Base-by-base conservation (phyloP, 345 rosid genomes). In the Kernera saxatilis region DNA sequence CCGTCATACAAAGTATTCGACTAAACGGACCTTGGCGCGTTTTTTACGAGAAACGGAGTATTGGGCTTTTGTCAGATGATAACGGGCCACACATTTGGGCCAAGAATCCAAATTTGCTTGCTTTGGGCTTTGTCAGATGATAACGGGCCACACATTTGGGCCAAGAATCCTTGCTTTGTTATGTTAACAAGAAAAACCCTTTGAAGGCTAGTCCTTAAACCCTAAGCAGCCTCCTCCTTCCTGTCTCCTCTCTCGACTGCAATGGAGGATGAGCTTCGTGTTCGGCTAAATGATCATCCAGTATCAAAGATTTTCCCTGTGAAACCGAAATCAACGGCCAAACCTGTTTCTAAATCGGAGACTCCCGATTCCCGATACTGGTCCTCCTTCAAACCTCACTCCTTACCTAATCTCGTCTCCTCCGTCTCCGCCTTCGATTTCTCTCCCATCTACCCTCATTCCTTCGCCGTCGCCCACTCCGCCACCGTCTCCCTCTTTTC, bases 311-410 rank as follows among this genome's bases (percentile, higher is more conserved):
- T 79, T 61, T 88, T 86, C 78, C 84, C 84, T 0, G 75, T 86
- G 9, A 93, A 85, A 53, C 89, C 98, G 0, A 93, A 93, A 78
- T 80, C 85, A 12, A 84, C 86, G 69, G 74, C 97, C 3, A 84
- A 76, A 74, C 15, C 91, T 6, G 82, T 83, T 68, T 75, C 83
- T 8, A 74, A 81, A 7, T 79, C 90, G 0, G 88, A 85, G 69
- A 81, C 92, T 37, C 84, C 90, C 4, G 97, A 94, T 52, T 91
- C 96, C 3, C 84, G 88, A 64, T 88, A 87, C 77, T 88, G 96
- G 96, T 81, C 96, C 48, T 91, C 99, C 63, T 91, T 89, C 88
- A 91, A 91, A 77, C 78, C 85, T 64, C 84, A 77, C 18, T 73
- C 82, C 45, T 53, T 86, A 77, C 73, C 82, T 1, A 77, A 80